Evolutionary conservation across 805 yeast species (phyloP), one percentile per base, ranked within the genome.

Genomic region (Candida takata): DNA sequence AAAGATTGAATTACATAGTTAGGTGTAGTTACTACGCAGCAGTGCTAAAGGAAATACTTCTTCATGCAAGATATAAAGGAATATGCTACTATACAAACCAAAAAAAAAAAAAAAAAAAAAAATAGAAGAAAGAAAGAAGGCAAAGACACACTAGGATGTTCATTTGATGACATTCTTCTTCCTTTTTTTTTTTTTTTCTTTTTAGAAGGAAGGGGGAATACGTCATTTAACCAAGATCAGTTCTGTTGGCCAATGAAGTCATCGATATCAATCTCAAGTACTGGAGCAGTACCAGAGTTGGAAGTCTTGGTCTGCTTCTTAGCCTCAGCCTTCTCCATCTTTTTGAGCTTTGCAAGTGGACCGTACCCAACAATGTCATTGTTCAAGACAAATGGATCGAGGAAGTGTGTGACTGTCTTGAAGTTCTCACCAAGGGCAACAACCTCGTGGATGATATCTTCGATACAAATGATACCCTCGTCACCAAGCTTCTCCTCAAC

Each of bases 381-480:
- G 43, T 70, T 78, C 50, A 84, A 66, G 49, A 70, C 65, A 64
- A 84, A 82, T 26, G 94, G 92, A 40, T 71, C 67, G 49, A 84
- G 55, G 69, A 85, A 83, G 48, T 67, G 65, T 41, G 71, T 65
- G 39, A 77, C 74, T 20, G 60, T 60, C 48, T 77, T 74, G 65
- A 84, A 84, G 42, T 70, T 62, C 18, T 75, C 84, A 14, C 86
- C 83, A 47, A 81, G 51, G 13, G 77, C 57, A 15, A 65, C 67
- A 36, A 84, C 67, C 60, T 83, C 90, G 52, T 79, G 85, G 36
- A 84, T 73, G 38, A 84, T 67, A 60, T 84, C 94, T 63, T 84
- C 92, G 14, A 81, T 71, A 73, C 94, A 84, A 44, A 84, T 76
- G 41, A 80, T 64, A 20, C 90, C 87, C 36, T 66, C 62, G 8